Percentiles rank a stretch among this genome's conserved stretches.
Conservation (phyloP, 176 grass and related monocot genomes). For the Stipa capillata region DNA sequence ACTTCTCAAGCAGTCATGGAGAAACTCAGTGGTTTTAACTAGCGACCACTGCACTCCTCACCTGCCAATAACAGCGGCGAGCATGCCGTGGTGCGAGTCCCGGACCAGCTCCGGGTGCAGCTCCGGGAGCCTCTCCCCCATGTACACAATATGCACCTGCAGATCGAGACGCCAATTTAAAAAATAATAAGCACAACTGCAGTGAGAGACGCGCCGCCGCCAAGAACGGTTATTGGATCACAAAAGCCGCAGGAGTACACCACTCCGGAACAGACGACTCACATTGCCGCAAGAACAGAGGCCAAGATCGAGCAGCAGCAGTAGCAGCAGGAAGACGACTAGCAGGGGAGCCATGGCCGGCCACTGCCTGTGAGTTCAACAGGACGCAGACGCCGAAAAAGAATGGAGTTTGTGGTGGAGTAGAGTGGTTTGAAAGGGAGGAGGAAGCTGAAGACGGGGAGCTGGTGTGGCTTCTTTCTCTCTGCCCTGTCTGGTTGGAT, state of each 20-base stretch:
- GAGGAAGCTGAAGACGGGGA: neutral
- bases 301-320: slow-evolving; percentile 23
- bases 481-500: neutral
- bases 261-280: neutral
- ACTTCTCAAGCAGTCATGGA: neutral
- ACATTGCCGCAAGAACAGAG: slow-evolving; percentile 62
- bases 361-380: neutral
- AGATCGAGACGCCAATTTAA: neutral
- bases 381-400: neutral
- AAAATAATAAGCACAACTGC: neutral
- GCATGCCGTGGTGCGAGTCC: slow-evolving; percentile 73
- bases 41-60: neutral
- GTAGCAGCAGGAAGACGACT: neutral
- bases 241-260: neutral
- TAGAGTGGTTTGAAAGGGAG: slow-evolving; percentile 26
- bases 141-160: slow-evolving; percentile 96
- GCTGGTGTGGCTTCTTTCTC: neutral
- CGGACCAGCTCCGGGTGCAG: slow-evolving; percentile 29
- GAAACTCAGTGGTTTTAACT: neutral
- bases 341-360: slow-evolving; percentile 10
- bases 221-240: neutral
- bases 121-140: slow-evolving; percentile 56
- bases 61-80: slow-evolving; percentile 76
- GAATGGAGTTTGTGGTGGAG: neutral
- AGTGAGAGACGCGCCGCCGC: neutral